A percentile compares a stretch with the other conserved stretches of the same genome.
phyloP scores from a whole-genome alignment of 495 filamentous ascomycete species.

The Aspergillus sclerotiicarbonarius region DNA sequence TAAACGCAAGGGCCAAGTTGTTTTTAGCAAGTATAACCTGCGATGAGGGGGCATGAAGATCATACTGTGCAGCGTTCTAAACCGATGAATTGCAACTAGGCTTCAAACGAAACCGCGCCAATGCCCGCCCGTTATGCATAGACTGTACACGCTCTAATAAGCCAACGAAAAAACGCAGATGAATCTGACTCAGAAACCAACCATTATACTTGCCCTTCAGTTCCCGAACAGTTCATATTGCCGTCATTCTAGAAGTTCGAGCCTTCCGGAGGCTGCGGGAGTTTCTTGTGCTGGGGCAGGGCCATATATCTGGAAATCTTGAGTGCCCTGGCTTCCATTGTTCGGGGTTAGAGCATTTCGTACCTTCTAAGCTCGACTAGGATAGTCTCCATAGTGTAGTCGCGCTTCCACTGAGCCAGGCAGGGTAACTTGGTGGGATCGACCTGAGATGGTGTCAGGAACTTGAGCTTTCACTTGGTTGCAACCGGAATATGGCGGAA shows the following conservation, averaged over 20 bases:
- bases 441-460: conserved; percentile 52
- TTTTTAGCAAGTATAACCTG: not conserved
- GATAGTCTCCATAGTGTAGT: conserved; percentile 91
- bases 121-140: conserved; percentile 39
- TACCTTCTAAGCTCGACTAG: conserved; percentile 83
- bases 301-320: conserved; percentile 76
- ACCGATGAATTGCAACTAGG: conserved; percentile 23
- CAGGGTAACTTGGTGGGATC: conserved; percentile 80
- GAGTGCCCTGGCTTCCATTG: conserved; percentile 14
- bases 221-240: conserved; percentile 20
- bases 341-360: conserved; percentile 7
- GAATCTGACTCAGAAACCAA: conserved; percentile 29
- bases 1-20: not conserved
- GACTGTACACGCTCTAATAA: conserved; percentile 43
- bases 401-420: conserved; percentile 82
- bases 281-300: conserved; percentile 87
- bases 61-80: conserved; percentile 7
- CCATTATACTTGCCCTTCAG: conserved; percentile 33
- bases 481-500: not conserved
- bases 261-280: conserved; percentile 89
- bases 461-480: not conserved
- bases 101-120: conserved; percentile 29
- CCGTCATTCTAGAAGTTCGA: conserved; percentile 57
- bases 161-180: conserved; percentile 27
- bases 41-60: conserved; percentile 10